These are phyloP conservation scores for Bothriochloa decipiens DNA, from an alignment of 176 grass and related monocot species.

Conservation along the genomic window DNA sequence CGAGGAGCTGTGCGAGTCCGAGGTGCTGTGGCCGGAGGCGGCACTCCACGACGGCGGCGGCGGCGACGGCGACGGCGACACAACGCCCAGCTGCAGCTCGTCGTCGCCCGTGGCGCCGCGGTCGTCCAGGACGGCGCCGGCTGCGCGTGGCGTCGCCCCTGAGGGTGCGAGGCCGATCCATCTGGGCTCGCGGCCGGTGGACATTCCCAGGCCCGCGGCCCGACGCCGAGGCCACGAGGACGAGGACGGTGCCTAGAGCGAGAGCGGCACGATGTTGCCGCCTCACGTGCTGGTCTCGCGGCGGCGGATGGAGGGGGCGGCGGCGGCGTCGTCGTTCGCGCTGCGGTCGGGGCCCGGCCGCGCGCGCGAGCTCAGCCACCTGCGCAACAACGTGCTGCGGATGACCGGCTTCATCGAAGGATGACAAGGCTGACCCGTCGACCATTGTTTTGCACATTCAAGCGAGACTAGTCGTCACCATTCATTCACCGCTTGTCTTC, in stretches of 20 bases:
- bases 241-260: background rate
- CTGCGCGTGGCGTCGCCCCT: background rate
- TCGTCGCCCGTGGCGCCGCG: background rate
- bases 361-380: slow-evolving; percentile 68
- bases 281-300: slow-evolving; percentile 71
- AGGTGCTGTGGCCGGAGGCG: slow-evolving; percentile 69
- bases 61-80: background rate
- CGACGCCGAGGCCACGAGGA: slow-evolving; percentile 31
- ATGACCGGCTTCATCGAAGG: slow-evolving; percentile 90
- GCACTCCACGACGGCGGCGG: too few relatives aligned
- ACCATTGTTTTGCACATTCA: background rate
- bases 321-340: slow-evolving; percentile 60
- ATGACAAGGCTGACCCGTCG: slow-evolving; percentile 41
- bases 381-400: slow-evolving; percentile 63
- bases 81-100: slow-evolving; percentile 17
- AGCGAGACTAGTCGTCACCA: background rate
- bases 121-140: background rate
- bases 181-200: slow-evolving; percentile 36
- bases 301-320: slow-evolving; percentile 17
- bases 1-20: slow-evolving; percentile 60
- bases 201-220: slow-evolving; percentile 40
- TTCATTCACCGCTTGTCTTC: background rate
- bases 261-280: slow-evolving; percentile 46
- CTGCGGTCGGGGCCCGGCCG: slow-evolving; percentile 63
- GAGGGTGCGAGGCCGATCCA: background rate